Conservation (phyloP, 2,329 filamentous ascomycete genomes). For the Diaporthe ilicicola region DNA sequence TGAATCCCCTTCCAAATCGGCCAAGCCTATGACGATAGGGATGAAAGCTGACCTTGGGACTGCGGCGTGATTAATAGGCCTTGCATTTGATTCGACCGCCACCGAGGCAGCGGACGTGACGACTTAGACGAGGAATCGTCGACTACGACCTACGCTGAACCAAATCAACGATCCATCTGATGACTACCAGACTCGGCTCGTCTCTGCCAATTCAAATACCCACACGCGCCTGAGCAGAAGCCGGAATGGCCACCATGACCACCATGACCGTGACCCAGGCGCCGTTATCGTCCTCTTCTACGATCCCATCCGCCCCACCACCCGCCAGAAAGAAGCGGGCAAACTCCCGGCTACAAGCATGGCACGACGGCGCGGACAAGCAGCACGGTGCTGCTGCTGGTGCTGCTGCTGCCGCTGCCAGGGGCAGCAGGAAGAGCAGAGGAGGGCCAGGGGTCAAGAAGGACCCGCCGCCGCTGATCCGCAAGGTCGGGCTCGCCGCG, state of each 20-base stretch:
- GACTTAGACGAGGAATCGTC: not conserved
- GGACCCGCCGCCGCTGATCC: conserved; percentile 24
- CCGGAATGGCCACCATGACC: conserved; percentile 5
- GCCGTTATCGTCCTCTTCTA: not conserved
- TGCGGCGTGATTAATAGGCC: not conserved
- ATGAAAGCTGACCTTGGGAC: not conserved
- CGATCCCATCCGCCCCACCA: not conserved
- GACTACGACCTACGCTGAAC: not conserved
- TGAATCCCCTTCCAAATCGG: not conserved
- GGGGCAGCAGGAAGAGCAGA: not conserved
- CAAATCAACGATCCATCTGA: too few species aligned
- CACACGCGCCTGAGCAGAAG: not conserved
- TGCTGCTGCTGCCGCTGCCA: too few species aligned
- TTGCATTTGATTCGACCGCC: conserved; percentile 25
- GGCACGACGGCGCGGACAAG: conserved; percentile 15
- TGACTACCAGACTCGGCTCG: too few species aligned
- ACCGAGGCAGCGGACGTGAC: conserved; percentile 8
- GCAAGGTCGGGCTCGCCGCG: conserved; percentile 27
- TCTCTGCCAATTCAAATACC: too few species aligned
- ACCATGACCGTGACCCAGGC: not conserved
- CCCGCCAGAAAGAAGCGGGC: not conserved
- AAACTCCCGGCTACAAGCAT: not conserved
- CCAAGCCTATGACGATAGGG: too few species aligned
- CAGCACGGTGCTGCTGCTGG: not conserved
- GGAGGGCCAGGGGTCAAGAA: conserved; percentile 4